These are phyloP conservation scores for Trifolium subterraneum DNA, from an alignment of 306 rosid genomes.

Conservation along the genomic window DNA sequence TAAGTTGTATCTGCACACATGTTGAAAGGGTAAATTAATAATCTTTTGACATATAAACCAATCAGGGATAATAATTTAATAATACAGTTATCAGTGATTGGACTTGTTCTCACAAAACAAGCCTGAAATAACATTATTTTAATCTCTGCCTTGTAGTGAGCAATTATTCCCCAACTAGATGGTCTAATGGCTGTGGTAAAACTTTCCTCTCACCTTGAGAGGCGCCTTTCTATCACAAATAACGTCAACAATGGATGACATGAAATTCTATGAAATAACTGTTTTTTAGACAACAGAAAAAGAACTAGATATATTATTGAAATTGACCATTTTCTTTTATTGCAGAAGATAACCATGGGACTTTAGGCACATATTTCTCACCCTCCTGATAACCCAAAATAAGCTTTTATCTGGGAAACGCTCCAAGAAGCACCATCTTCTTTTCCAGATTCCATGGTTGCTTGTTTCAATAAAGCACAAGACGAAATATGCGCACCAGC, in stretches of 20 bases:
- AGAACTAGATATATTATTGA: slow-evolving; percentile 17
- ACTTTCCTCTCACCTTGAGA: slow-evolving; percentile 3
- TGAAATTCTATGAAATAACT: not conserved
- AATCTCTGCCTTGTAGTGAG: not conserved
- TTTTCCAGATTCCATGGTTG: slow-evolving; percentile 62
- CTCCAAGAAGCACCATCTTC: slow-evolving; percentile 65
- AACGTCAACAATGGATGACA: not conserved
- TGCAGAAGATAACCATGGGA: slow-evolving; percentile 21
- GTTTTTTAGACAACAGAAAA: slow-evolving; percentile 25
- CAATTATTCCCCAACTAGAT: slow-evolving; percentile 13
- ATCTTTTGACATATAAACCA: slow-evolving; percentile 41
- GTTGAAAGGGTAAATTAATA: slow-evolving; percentile 35
- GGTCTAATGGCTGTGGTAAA: slow-evolving; percentile 9
- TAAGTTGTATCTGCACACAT: slow-evolving; percentile 77
- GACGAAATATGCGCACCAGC: slow-evolving; percentile 97
- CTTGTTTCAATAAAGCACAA: slow-evolving; percentile 84
- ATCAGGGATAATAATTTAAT: slow-evolving; percentile 36
- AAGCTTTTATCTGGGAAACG: slow-evolving; percentile 73
- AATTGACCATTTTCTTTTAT: slow-evolving; percentile 28
- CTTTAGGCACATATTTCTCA: slow-evolving; percentile 44
- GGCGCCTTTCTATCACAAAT: not conserved
- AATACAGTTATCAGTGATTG: slow-evolving; percentile 10
- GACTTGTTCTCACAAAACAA: slow-evolving; percentile 28
- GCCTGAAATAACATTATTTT: not conserved
- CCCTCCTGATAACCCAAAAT: slow-evolving; percentile 99